Percentiles rank a stretch among this genome's conserved stretches.
These are phyloP conservation scores for Monilinia aucupariae DNA, from an alignment of 2,329 filamentous ascomycete species.

Conservation along the genomic window DNA sequence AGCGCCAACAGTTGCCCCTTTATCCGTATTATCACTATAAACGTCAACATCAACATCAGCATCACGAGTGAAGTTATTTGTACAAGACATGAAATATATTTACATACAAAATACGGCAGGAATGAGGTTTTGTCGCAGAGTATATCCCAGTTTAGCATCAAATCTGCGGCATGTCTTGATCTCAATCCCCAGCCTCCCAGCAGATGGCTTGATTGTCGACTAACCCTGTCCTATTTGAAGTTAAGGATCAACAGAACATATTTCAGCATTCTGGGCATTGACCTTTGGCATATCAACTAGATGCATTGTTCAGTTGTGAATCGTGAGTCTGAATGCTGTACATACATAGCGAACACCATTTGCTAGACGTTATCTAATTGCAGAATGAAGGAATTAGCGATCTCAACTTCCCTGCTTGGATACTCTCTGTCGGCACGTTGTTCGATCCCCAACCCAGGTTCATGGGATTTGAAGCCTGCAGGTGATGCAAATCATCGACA, in stretches of 20 bases:
- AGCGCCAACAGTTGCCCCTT: no score
- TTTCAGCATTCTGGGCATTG: neutral
- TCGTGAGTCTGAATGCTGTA: neutral
- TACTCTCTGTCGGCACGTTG: neutral
- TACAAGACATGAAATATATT: neutral
- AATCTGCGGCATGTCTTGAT: neutral
- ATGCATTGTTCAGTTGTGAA: neutral
- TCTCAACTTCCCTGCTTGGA: neutral
- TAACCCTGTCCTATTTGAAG: neutral
- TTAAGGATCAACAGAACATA: neutral
- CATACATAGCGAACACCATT: no score
- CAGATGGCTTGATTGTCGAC: neutral
- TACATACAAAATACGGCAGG: neutral
- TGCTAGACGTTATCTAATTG: neutral
- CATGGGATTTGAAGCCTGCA: neutral
- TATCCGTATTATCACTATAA: neutral
- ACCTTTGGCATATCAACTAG: neutral
- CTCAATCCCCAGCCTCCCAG: neutral
- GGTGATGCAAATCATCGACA: neutral
- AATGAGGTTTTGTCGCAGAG: neutral
- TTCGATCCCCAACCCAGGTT: neutral
- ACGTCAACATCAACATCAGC: neutral
- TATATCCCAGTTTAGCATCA: neutral
- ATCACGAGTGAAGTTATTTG: neutral
- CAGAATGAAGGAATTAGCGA: neutral